phyloP scores from a whole-genome alignment of 2,329 filamentous ascomycete genomes.

The Fusarium paranaense region DNA sequence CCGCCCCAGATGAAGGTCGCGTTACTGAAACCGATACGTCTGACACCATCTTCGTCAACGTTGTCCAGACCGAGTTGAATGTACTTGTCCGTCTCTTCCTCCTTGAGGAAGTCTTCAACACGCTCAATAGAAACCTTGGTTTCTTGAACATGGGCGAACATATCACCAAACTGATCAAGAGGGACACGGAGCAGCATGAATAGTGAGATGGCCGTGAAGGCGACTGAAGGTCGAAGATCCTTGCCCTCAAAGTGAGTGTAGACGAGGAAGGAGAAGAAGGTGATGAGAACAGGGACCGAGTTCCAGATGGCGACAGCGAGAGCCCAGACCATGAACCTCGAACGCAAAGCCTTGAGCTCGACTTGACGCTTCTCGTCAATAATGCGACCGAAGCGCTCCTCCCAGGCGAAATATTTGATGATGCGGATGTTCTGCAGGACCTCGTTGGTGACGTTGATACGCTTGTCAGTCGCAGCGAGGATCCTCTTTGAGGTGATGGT shows the following conservation, averaged over 20 bases:
- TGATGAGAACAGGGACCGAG: slow-evolving; percentile 93
- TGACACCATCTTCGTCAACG: slow-evolving; percentile 74
- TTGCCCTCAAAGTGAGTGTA: slow-evolving; percentile 93
- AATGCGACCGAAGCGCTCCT: slow-evolving; percentile 85
- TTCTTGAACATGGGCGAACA: slow-evolving; percentile 98
- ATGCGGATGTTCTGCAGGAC: slow-evolving; percentile 97
- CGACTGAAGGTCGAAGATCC: slow-evolving; percentile 88
- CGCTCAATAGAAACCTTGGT: slow-evolving; percentile 96
- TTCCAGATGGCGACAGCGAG: slow-evolving; percentile 95
- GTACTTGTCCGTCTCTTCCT: slow-evolving; percentile 97
- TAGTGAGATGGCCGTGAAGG: slow-evolving; percentile 95
- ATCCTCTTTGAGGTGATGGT: slow-evolving; percentile 89
- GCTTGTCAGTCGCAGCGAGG: slow-evolving; percentile 91
- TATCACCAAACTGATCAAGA: slow-evolving; percentile 95
- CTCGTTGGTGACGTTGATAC: slow-evolving; percentile 97
- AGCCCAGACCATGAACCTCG: slow-evolving; percentile 91
- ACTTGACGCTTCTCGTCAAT: slow-evolving; percentile 88
- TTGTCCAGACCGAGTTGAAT: slow-evolving; percentile 80
- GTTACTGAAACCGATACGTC: slow-evolving; percentile 85
- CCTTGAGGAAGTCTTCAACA: slow-evolving; percentile 91
- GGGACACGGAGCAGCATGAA: slow-evolving; percentile 95
- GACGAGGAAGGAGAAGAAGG: slow-evolving; percentile 93
- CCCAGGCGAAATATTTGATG: slow-evolving; percentile 99
- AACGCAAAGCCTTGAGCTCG: slow-evolving; percentile 83
- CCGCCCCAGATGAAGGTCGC: slow-evolving; percentile 92